Conservation (phyloP, 306 rosid species). For the Cajanus cajan region DNA sequence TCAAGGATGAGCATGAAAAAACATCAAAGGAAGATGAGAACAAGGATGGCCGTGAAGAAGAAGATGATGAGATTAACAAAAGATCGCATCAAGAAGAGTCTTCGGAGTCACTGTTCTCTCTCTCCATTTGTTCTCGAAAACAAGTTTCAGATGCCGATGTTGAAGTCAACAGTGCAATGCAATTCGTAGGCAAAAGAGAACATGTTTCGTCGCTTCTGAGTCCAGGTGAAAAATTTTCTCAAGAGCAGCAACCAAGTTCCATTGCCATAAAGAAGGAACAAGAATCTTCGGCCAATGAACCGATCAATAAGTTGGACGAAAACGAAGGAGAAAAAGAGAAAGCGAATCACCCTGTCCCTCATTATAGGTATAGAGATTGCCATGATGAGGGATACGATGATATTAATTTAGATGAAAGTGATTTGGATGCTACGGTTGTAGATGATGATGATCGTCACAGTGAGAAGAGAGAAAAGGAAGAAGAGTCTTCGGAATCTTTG, state of each 20-base stretch:
- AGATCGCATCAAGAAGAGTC: constrained; percentile 25
- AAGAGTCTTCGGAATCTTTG: constrained; percentile 75
- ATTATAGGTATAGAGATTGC: constrained; percentile 34
- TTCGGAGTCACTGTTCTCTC: constrained; percentile 51
- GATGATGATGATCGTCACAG: background rate
- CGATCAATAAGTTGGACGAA: background rate
- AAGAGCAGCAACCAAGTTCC: constrained; percentile 27
- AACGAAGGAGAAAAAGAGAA: constrained; percentile 17
- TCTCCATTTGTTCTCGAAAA: constrained; percentile 42
- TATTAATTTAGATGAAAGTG: background rate
- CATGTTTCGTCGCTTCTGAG: background rate
- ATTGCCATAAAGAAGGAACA: constrained; percentile 25
- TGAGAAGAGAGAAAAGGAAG: background rate
- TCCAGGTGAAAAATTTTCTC: background rate
- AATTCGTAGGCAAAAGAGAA: background rate
- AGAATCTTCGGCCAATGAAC: constrained; percentile 27
- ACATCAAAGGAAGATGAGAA: constrained; percentile 17
- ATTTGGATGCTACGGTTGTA: background rate
- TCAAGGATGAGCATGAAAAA: constrained; percentile 19
- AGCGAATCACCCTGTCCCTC: background rate
- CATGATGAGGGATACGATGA: constrained; percentile 23
- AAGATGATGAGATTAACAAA: background rate
- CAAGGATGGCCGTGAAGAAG: background rate
- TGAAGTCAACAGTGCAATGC: constrained; percentile 48
- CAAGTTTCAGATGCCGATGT: constrained; percentile 5